Evolutionary conservation across 306 rosid genomes (phyloP).

Genomic region (Pterocarpus santalinus): DNA sequence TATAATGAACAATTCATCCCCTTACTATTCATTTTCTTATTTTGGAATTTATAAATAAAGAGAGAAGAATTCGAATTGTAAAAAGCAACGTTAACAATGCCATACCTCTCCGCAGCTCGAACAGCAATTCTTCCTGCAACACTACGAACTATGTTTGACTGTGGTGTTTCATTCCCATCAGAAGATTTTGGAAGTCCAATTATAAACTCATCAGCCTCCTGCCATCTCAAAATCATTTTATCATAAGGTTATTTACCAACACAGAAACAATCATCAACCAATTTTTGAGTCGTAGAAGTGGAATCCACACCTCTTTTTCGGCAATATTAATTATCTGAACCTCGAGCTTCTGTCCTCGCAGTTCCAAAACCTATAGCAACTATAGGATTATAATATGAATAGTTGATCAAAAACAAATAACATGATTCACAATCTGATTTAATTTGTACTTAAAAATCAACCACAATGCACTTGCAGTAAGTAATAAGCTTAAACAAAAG

Average conservation of each 20-base stretch:
- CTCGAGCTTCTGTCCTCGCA: conserved; percentile 93
- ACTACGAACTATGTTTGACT: conserved; percentile 84
- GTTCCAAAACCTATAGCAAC: conserved; percentile 73
- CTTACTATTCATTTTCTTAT: neutral
- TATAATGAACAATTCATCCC: conserved; percentile 22
- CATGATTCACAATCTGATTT: neutral
- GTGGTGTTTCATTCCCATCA: conserved; percentile 86
- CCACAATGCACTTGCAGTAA: too few species aligned
- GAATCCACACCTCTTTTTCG: conserved; percentile 60
- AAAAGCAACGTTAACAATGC: neutral
- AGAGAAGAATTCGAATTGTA: conserved; percentile 9
- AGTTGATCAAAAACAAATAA: conserved; percentile 16
- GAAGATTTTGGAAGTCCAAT: conserved; percentile 86
- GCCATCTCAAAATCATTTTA: conserved; percentile 38
- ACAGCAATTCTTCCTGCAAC: conserved; percentile 84
- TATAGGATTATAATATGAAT: conserved; percentile 36
- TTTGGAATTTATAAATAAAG: conserved; percentile 29
- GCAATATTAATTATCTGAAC: conserved; percentile 74
- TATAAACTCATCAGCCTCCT: conserved; percentile 95
- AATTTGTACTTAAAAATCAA: too few species aligned
- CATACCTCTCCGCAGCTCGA: conserved; percentile 85
- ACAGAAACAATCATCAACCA: neutral
- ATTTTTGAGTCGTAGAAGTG: neutral
- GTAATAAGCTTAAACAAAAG: too few species aligned
- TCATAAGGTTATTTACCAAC: neutral